These are phyloP conservation scores for Pythium monospermum DNA, from an alignment of 352 stramenopile species.

Conservation along the genomic window DNA sequence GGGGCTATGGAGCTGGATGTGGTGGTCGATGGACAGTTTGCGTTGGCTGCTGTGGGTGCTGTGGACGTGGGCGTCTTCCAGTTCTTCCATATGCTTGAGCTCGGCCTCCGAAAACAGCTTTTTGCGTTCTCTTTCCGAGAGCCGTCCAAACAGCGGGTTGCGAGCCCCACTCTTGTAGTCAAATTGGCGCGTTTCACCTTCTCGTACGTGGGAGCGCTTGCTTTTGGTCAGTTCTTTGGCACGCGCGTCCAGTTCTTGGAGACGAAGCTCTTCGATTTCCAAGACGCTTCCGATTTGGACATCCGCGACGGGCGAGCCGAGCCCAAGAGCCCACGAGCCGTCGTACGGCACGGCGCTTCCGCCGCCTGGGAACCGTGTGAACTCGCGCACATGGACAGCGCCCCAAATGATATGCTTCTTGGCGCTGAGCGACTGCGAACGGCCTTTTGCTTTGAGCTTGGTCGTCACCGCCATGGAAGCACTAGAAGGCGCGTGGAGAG, in stretches of 20 bases:
- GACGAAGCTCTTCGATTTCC: slow-evolving; percentile 50
- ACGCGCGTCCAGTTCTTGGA: slow-evolving; percentile 46
- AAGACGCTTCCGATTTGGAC: slow-evolving; percentile 66
- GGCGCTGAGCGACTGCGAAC: slow-evolving; percentile 53
- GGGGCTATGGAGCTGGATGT: not conserved
- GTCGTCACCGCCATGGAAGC: slow-evolving; percentile 13
- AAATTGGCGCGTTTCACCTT: slow-evolving; percentile 76
- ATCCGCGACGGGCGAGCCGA: slow-evolving; percentile 56
- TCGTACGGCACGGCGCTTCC: slow-evolving; percentile 74
- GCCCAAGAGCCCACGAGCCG: slow-evolving; percentile 74
- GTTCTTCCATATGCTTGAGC: slow-evolving; percentile 16
- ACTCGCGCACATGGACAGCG: slow-evolving; percentile 61
- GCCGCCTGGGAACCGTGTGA: slow-evolving; percentile 72
- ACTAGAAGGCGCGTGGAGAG: slow-evolving; percentile 42
- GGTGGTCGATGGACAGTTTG: not conserved
- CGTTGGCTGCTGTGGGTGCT: not conserved
- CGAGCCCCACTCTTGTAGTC: slow-evolving; percentile 67
- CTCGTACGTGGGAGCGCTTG: slow-evolving; percentile 44
- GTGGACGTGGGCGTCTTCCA: slow-evolving; percentile 1
- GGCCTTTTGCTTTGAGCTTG: slow-evolving; percentile 53
- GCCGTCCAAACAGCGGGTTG: slow-evolving; percentile 72
- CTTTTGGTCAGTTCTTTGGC: slow-evolving; percentile 60
- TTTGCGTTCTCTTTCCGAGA: slow-evolving; percentile 69
- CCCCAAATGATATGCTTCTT: slow-evolving; percentile 80
- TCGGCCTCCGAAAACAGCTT: slow-evolving; percentile 51